Conservation (phyloP, 176 grass and related monocot species). For the Pharus latifolius region DNA sequence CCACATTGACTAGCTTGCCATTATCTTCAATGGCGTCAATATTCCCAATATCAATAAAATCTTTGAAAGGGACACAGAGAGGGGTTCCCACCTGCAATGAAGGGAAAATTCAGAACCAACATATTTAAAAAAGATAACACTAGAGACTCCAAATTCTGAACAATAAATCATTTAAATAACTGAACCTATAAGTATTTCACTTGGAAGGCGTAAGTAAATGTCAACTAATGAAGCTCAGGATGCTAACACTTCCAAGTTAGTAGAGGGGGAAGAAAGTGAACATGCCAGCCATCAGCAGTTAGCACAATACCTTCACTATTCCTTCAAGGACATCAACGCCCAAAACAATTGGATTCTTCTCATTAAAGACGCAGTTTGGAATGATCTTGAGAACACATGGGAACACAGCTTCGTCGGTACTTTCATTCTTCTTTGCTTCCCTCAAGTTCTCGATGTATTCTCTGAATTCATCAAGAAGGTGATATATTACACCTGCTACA, state of each 20-base stretch:
- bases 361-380: slow-evolving; percentile 50
- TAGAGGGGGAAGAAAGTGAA: background rate
- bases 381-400: slow-evolving; percentile 61
- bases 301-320: slow-evolving; percentile 35
- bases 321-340: slow-evolving; percentile 64
- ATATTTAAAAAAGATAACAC: background rate
- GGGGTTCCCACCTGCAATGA: slow-evolving; percentile 68
- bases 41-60: slow-evolving; percentile 60
- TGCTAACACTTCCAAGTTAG: background rate
- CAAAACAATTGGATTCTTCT: slow-evolving; percentile 60
- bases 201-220: background rate
- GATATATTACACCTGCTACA: slow-evolving; percentile 56
- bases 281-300: background rate
- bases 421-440: slow-evolving; percentile 47
- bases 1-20: slow-evolving; percentile 31
- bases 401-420: slow-evolving; percentile 50
- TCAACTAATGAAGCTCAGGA: background rate
- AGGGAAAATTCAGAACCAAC: background rate
- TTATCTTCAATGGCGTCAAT: slow-evolving; percentile 64
- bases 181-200: no score
- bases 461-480: slow-evolving; percentile 55
- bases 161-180: no score
- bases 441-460: slow-evolving; percentile 46
- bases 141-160: no score
- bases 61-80: slow-evolving; percentile 45